Base-by-base conservation (phyloP, 192 early-diverging fungal species). In the Mortierella hygrophila region DNA sequence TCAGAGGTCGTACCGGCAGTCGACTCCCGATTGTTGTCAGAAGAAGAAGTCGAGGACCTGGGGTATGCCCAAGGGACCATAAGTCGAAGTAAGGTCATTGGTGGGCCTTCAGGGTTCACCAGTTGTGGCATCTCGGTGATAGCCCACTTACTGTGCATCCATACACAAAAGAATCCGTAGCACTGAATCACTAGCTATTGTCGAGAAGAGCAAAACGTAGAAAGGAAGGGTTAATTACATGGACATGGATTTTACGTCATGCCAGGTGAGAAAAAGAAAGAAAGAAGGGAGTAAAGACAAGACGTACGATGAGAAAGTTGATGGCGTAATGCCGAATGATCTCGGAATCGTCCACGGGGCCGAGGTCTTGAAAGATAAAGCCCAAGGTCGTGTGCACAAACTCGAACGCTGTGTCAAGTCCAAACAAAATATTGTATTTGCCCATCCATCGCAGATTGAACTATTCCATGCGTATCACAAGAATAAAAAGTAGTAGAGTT, bases 401-500 rank as follows among this genome's bases (percentile, higher is more conserved):
- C 63, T 86, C 84, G 49, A 86, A 86, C 21, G 60, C 70, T 0
- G 84, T 78, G 42, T 86, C 84, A 23, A 80, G 40, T 47, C 84
- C 84, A 16, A 86, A 72, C 38, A 86, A 63, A 6, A 81, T 26
- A 52, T 81, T 86, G 65, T 81, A 86, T 32, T 6, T 79, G 55
- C 84, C 65, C 84, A 86, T 86, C 84, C 78, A 80, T 3, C 84
- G 84, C 1, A 86, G 23, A 55, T 78, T 81, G 44, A 86, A 86
- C 84, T 86, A 72, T 52, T 21, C 49, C 18, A 5, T 0, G 68
- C 10, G 18, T 5, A 68, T 16, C 9, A 46, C 6, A 47, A 26
- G 9, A 42, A 32, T 32, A 60, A 21, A 18, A 20, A 29, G 15
- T 7, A 35, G 20, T 6, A 74, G 0, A 44, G 70, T 38, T 42